These are phyloP conservation scores for Picea abies DNA, from an alignment of 83 land plant genomes.

Conservation along the genomic window DNA sequence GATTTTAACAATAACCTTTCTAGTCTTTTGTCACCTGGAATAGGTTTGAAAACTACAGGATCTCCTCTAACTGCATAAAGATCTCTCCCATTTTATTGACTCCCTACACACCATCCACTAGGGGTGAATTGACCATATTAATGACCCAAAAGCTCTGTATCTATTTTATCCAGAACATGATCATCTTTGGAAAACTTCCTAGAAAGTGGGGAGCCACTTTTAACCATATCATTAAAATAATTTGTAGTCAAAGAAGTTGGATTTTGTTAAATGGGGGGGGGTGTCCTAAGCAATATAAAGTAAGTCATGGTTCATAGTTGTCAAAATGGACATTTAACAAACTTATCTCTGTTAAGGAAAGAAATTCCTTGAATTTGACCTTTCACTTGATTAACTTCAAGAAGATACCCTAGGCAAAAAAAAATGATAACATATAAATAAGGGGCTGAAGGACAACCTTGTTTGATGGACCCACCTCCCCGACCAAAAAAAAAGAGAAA, in stretches of 20 bases:
- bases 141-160: conserved; percentile 56
- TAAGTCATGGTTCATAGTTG: too few relatives aligned
- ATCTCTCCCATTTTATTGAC: conserved; percentile 29
- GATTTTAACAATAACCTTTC: conserved; percentile 58
- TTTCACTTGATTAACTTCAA: too few relatives aligned
- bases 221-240: neutral
- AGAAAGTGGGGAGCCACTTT: conserved; percentile 38
- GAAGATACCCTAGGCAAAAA: too few relatives aligned
- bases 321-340: too few relatives aligned
- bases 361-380: too few relatives aligned
- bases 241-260: conserved; percentile 52
- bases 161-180: conserved; percentile 74
- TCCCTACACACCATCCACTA: conserved; percentile 85
- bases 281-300: too few relatives aligned
- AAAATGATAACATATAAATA: too few relatives aligned
- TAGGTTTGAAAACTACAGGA: conserved; percentile 52
- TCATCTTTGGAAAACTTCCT: conserved; percentile 55
- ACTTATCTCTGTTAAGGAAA: too few relatives aligned
- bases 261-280: conserved; percentile 61
- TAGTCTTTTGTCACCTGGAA: conserved; percentile 59
- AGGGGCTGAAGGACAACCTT: too few relatives aligned
- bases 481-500: too few relatives aligned
- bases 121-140: conserved; percentile 48
- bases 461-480: too few relatives aligned
- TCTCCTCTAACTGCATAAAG: conserved; percentile 61